Conservation (phyloP, 2,329 filamentous ascomycete species). For the Fusarium mangiferae region DNA sequence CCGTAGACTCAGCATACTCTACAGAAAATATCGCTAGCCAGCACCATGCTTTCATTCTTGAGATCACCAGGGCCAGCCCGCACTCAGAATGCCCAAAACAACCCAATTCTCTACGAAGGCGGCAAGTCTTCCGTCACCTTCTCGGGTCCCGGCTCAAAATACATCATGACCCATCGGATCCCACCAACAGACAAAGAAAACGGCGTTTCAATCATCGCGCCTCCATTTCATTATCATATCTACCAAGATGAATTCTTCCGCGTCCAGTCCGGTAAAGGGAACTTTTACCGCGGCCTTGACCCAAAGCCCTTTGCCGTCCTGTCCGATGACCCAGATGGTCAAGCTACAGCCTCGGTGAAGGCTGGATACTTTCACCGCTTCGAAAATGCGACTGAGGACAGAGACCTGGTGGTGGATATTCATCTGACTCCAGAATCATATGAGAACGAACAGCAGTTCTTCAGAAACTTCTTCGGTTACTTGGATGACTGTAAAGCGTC, state of each 20-base stretch:
- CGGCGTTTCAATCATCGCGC: neutral
- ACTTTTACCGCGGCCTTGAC: neutral
- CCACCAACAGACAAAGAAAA: neutral
- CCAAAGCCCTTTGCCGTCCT: neutral
- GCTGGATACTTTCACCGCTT: slow-evolving; percentile 12
- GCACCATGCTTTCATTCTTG: neutral
- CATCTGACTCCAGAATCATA: slow-evolving; percentile 6
- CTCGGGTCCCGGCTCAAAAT: neutral
- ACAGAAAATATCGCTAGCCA: too few species aligned
- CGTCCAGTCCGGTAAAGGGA: neutral
- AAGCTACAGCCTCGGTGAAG: neutral
- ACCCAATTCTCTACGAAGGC: neutral
- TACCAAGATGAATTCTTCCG: slow-evolving; percentile 9
- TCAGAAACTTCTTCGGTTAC: slow-evolving; percentile 8
- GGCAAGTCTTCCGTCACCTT: slow-evolving; percentile 6
- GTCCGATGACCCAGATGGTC: neutral
- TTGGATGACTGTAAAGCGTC: slow-evolving; percentile 3
- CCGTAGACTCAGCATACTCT: neutral
- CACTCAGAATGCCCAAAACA: neutral
- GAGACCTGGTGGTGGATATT: neutral
- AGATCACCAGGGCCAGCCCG: neutral
- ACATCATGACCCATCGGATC: slow-evolving; percentile 20
- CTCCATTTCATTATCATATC: slow-evolving; percentile 9
- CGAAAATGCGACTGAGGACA: neutral
- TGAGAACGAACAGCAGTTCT: slow-evolving; percentile 3